phyloP scores from a whole-genome alignment of 1,284 basidiomycete genomes.

The Cryptococcus hybrid region DNA sequence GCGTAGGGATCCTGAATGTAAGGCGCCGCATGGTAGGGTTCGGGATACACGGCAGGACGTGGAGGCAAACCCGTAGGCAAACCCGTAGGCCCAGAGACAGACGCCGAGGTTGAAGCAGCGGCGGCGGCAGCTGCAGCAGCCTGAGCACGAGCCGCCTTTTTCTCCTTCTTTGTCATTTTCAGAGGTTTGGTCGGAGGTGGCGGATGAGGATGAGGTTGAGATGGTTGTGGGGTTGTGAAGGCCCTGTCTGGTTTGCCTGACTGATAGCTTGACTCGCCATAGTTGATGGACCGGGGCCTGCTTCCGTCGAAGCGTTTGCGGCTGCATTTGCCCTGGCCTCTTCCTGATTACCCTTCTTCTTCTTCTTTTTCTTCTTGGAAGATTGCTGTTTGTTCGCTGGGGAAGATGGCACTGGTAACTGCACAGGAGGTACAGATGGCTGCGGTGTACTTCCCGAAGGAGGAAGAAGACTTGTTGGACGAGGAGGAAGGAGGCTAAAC shows the following conservation, averaged over 20 bases:
- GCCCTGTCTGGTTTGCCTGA: not conserved
- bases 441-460: too few relatives aligned
- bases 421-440: too few relatives aligned
- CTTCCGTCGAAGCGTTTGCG: not conserved
- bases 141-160: constrained; percentile 14
- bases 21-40: too few relatives aligned
- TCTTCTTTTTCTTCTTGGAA: not conserved
- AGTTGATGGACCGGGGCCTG: not conserved
- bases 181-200: not conserved
- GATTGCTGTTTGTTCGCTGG: not conserved
- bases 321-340: not conserved
- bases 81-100: too few relatives aligned
- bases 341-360: not conserved
- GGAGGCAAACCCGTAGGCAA: too few relatives aligned
- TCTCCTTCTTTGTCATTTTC: constrained; percentile 1
- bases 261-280: not conserved
- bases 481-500: too few relatives aligned
- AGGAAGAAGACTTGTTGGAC: not conserved
- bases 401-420: too few relatives aligned
- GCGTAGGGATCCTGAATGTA: too few relatives aligned
- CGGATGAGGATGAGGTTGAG: not conserved
- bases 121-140: not conserved
- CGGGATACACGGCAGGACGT: too few relatives aligned
- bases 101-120: not conserved
- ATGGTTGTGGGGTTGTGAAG: not conserved